These are phyloP conservation scores for Sphaerostilbella broomeana DNA, from an alignment of 2,329 filamentous ascomycete species.

Conservation along the genomic window DNA sequence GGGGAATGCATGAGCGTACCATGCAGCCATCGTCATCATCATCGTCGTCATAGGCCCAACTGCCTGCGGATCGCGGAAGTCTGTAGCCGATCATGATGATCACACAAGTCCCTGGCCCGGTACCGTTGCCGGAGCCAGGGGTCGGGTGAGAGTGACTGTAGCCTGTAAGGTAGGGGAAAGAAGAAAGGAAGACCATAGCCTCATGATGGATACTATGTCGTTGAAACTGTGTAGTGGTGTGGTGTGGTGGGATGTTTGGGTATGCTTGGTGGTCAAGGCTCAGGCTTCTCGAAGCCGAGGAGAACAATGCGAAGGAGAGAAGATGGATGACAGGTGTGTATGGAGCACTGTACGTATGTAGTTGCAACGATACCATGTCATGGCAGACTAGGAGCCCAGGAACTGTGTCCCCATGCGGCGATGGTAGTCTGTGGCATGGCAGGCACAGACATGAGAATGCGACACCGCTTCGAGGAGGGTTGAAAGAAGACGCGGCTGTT, in stretches of 20 bases:
- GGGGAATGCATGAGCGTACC: background rate
- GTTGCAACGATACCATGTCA: background rate
- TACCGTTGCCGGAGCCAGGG: constrained; percentile 6
- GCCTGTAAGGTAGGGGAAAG: no score
- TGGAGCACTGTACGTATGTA: background rate
- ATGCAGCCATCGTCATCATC: no score
- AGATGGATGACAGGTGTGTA: no score
- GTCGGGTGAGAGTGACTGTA: constrained; percentile 4
- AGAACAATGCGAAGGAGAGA: constrained; percentile 8
- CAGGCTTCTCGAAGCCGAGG: constrained; percentile 11
- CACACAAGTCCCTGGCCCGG: constrained; percentile 6
- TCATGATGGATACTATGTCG: no score
- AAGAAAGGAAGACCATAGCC: no score
- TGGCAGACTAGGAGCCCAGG: background rate
- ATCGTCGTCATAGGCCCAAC: background rate
- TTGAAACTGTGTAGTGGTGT: no score
- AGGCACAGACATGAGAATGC: no score
- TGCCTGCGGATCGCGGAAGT: constrained; percentile 12
- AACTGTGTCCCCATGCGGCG: no score
- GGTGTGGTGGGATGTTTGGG: no score
- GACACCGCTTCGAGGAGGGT: no score
- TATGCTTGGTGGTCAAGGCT: constrained; percentile 9
- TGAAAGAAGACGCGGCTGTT: no score
- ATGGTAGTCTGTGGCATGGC: no score
- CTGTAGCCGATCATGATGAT: constrained; percentile 14